These are phyloP conservation scores for Annulohypoxylon bovei DNA, from an alignment of 495 filamentous ascomycete species.

Conservation along the genomic window DNA sequence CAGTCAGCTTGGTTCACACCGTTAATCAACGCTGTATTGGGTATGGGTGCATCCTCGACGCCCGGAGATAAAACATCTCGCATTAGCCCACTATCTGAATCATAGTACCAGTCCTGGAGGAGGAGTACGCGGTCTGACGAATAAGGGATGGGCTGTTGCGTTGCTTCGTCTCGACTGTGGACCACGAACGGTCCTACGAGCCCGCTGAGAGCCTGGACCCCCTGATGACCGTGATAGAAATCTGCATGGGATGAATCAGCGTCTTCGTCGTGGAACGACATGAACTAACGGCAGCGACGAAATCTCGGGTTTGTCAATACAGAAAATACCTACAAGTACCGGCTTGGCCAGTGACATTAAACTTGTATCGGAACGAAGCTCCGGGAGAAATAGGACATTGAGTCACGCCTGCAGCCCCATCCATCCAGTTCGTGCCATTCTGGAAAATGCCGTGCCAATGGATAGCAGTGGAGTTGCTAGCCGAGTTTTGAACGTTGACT, in stretches of 20 bases:
- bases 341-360: conserved; percentile 53
- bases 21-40: conserved; percentile 74
- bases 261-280: conserved; percentile 28
- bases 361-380: conserved; percentile 57
- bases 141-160: conserved; percentile 54
- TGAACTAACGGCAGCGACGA: not conserved
- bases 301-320: conserved; percentile 36
- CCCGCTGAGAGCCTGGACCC: conserved; percentile 59
- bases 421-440: conserved; percentile 68
- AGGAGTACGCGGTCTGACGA: conserved; percentile 63
- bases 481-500: conserved; percentile 58
- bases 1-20: conserved; percentile 63
- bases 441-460: conserved; percentile 77
- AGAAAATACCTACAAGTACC: conserved; percentile 53
- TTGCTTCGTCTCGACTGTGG: conserved; percentile 57
- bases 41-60: conserved; percentile 67
- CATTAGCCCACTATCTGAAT: conserved; percentile 59
- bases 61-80: conserved; percentile 61
- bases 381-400: conserved; percentile 75
- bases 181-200: conserved; percentile 67
- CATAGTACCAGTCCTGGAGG: conserved; percentile 69
- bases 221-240: conserved; percentile 56
- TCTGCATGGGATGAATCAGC: conserved; percentile 43
- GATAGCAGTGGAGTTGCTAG: conserved; percentile 58
- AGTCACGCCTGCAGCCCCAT: conserved; percentile 69